A percentile compares a stretch with the other conserved stretches of the same genome.
Conservation (phyloP, 768 basidiomycete genomes). For the Mrakia frigida region DNA sequence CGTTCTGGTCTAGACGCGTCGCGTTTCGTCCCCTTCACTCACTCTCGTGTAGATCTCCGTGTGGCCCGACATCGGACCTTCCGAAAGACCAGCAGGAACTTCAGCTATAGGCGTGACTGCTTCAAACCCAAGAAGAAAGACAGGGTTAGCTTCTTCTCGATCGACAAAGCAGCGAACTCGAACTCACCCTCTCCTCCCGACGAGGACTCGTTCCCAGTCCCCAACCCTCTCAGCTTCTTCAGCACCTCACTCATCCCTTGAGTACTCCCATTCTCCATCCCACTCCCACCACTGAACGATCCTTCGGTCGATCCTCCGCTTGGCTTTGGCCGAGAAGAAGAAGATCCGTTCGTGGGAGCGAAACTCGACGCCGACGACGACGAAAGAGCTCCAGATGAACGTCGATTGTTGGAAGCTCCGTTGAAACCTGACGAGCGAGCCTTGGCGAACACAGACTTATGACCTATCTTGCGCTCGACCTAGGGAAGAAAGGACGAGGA, state of each 20-base stretch:
- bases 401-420: not conserved
- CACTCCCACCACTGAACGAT: not conserved
- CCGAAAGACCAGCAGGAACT: not conserved
- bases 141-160: not conserved
- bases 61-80: constrained; percentile 6
- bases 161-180: not conserved
- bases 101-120: not conserved
- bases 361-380: not conserved
- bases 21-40: too few relatives aligned
- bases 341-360: too few relatives aligned
- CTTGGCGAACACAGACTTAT: constrained; percentile 9
- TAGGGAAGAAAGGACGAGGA: not conserved
- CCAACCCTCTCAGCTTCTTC: not conserved
- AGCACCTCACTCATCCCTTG: constrained; percentile 18
- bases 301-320: not conserved
- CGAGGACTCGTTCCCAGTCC: not conserved
- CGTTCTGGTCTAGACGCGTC: not conserved
- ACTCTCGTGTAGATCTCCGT: constrained; percentile 4
- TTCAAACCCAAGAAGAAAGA: not conserved
- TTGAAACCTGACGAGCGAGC: not conserved
- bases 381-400: not conserved
- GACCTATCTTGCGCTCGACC: not conserved
- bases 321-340: too few relatives aligned
- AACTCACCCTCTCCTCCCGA: constrained; percentile 8
- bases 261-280: not conserved